phyloP scores from a whole-genome alignment of 2,329 filamentous ascomycete genomes.

The Colletotrichum tanaceti region DNA sequence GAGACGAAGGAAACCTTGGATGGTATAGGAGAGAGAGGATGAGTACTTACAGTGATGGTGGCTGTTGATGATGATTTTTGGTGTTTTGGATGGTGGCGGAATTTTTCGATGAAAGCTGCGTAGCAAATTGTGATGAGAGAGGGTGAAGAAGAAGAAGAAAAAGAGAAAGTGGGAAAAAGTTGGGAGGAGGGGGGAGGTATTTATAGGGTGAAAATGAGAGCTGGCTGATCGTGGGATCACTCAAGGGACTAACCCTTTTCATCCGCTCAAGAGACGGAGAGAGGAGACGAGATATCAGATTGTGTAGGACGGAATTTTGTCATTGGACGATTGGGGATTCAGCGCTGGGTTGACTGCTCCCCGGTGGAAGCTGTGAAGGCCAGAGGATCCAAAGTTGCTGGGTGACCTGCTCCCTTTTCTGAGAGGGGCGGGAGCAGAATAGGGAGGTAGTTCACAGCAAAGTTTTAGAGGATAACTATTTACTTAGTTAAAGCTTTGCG shows the following conservation, averaged over 20 bases:
- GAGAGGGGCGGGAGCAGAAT: neutral
- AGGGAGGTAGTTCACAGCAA: too few relatives aligned
- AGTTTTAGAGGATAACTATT: neutral
- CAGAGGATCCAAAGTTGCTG: neutral
- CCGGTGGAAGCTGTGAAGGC: neutral
- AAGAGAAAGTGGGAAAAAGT: neutral
- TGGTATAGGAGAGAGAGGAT: neutral
- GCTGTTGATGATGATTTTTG: neutral
- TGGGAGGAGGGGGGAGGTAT: neutral
- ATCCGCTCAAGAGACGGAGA: neutral
- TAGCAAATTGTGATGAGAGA: neutral
- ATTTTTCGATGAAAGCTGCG: neutral
- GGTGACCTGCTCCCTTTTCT: neutral
- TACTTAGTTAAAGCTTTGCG: neutral
- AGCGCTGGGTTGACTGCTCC: neutral
- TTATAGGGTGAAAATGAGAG: constrained; percentile 1
- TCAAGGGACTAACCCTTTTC: neutral
- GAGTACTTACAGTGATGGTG: neutral
- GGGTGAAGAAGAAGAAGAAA: constrained; percentile 2
- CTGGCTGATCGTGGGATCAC: constrained; percentile 10
- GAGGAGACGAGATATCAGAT: neutral
- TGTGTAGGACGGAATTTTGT: neutral
- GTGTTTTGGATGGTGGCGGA: too few relatives aligned
- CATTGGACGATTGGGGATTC: constrained; percentile 11
- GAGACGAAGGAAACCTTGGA: neutral